phyloP scores from a whole-genome alignment of 192 early-diverging fungal genomes.

The Spinellus fusiger region DNA sequence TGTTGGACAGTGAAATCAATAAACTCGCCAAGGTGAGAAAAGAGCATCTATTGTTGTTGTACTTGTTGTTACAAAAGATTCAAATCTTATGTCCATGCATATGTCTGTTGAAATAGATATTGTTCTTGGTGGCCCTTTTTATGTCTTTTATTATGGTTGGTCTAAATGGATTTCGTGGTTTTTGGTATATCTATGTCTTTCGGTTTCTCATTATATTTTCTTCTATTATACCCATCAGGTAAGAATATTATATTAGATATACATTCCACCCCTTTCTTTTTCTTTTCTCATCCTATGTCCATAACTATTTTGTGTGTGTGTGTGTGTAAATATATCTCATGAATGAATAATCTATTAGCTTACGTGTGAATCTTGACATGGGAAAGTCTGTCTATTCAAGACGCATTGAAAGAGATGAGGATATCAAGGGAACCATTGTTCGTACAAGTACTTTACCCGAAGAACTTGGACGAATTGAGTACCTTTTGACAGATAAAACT shows the following conservation, averaged over 20 bases:
- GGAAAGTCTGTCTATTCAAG: constrained; percentile 89
- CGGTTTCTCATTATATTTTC: constrained; percentile 94
- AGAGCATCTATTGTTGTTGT: not conserved
- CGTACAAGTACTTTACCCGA: constrained; percentile 94
- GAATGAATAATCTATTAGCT: too few relatives aligned
- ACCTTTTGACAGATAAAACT: constrained; percentile 91
- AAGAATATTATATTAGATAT: not conserved
- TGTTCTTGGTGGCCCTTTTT: constrained; percentile 77
- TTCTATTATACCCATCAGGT: constrained; percentile 91
- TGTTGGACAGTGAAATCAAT: constrained; percentile 89
- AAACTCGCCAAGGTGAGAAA: constrained; percentile 70
- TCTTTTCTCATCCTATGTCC: not conserved
- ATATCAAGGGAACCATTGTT: constrained; percentile 83
- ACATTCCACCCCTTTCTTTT: not conserved
- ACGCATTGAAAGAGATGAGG: constrained; percentile 82
- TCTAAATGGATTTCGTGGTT: constrained; percentile 80
- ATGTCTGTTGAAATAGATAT: constrained; percentile 46
- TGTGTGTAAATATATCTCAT: not conserved
- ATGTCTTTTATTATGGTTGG: constrained; percentile 85
- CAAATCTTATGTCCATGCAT: not conserved
- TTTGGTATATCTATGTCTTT: constrained; percentile 89
- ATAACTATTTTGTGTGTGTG: not conserved
- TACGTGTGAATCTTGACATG: constrained; percentile 95
- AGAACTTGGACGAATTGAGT: constrained; percentile 91
- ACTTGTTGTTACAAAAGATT: not conserved